These are phyloP conservation scores for Syncephalastrum monosporum DNA, from an alignment of 371 early-diverging fungal genomes.

Conservation along the genomic window DNA sequence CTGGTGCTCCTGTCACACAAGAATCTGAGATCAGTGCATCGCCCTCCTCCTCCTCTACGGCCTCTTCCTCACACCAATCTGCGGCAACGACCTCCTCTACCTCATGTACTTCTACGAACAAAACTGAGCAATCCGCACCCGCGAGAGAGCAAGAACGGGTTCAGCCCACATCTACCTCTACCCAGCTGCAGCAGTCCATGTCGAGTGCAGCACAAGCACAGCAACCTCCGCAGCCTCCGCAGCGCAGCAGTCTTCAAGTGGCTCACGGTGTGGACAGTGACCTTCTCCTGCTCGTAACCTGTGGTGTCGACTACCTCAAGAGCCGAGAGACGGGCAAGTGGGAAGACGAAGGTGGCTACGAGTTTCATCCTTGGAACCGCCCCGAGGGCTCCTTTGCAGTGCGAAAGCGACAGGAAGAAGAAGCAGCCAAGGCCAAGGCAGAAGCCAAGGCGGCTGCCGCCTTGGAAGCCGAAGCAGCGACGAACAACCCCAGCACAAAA, in stretches of 20 bases:
- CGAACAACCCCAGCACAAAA: slow-evolving; percentile 3
- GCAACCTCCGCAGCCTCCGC: neutral
- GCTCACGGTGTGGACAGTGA: slow-evolving; percentile 4
- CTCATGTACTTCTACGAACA: slow-evolving; percentile 3
- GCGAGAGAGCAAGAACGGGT: too few species aligned
- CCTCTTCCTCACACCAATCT: neutral
- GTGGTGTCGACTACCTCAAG: slow-evolving; percentile 44
- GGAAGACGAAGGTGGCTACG: slow-evolving; percentile 53
- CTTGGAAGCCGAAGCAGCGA: neutral
- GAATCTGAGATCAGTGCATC: slow-evolving; percentile 2
- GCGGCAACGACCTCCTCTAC: slow-evolving; percentile 2
- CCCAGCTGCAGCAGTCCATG: too few species aligned
- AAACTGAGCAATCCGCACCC: neutral
- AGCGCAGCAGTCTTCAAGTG: neutral
- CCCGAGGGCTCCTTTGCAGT: slow-evolving; percentile 45
- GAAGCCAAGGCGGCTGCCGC: neutral
- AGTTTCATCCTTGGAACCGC: slow-evolving; percentile 52
- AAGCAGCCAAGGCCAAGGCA: slow-evolving; percentile 4
- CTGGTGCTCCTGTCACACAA: slow-evolving; percentile 1
- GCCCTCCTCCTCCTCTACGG: slow-evolving; percentile 10
- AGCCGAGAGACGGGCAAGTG: slow-evolving; percentile 42
- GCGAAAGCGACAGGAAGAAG: slow-evolving; percentile 14
- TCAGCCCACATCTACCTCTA: too few species aligned
- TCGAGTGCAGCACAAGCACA: neutral
- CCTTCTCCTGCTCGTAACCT: slow-evolving; percentile 29